Evolutionary conservation across 495 filamentous ascomycete species (phyloP).

Genomic region (Copromyces sp.): DNA sequence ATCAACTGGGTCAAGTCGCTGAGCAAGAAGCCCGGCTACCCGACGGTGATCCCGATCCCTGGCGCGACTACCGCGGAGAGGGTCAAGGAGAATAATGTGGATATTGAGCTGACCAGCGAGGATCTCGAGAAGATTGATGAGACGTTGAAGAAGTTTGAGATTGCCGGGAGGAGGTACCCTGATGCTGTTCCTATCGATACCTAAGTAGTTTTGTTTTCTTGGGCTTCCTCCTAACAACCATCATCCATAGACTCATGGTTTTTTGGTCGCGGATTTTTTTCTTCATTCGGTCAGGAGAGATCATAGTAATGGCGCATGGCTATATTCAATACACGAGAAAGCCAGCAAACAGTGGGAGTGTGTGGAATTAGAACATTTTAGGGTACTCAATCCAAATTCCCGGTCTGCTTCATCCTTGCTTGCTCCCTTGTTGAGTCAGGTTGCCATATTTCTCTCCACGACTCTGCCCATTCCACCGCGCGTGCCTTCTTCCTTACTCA

Average conservation of each 20-base stretch:
- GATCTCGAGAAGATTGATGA: slow-evolving; percentile 37
- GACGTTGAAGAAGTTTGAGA: slow-evolving; percentile 25
- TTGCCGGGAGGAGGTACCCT: slow-evolving; percentile 31
- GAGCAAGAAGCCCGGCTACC: slow-evolving; percentile 43
- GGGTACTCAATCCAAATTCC: not conserved
- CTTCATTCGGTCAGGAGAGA: not conserved
- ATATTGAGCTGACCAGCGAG: slow-evolving; percentile 29
- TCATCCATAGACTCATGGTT: not conserved
- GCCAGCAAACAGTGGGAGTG: not conserved
- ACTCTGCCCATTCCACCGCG: too few relatives aligned
- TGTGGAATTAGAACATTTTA: not conserved
- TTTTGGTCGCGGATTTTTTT: not conserved
- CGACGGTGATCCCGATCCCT: slow-evolving; percentile 64
- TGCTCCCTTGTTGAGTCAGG: too few relatives aligned
- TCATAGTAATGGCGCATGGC: not conserved
- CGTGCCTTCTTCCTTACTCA: too few relatives aligned
- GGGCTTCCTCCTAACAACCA: not conserved
- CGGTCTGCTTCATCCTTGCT: not conserved
- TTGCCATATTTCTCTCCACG: too few relatives aligned
- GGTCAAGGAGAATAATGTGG: slow-evolving; percentile 36
- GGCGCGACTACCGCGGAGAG: slow-evolving; percentile 45
- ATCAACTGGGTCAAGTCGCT: slow-evolving; percentile 58
- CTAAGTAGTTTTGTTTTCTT: not conserved
- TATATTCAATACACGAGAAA: not conserved
- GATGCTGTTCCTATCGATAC: not conserved